A percentile compares a stretch with the other conserved stretches of the same genome.
These are phyloP conservation scores for Solanum chacoense DNA, from an alignment of 305 asterid genomes.

Conservation along the genomic window DNA sequence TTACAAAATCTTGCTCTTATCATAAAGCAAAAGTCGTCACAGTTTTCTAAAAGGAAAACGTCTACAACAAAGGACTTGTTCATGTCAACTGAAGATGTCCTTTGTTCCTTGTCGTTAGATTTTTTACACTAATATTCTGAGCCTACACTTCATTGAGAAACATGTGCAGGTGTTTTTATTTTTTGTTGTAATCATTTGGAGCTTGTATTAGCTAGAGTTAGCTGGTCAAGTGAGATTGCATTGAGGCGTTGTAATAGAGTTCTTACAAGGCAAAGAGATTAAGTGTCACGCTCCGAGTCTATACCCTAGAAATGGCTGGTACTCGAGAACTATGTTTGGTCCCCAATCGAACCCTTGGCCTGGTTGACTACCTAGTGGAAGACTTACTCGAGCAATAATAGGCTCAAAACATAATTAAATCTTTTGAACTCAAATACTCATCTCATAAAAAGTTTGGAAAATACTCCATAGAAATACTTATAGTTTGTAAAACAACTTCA, in stretches of 20 bases:
- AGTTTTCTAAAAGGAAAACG: background rate
- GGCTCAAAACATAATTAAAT: no score
- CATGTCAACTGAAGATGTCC: background rate
- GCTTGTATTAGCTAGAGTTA: background rate
- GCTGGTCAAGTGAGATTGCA: background rate
- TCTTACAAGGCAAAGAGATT: background rate
- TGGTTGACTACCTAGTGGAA: no score
- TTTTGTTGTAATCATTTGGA: background rate
- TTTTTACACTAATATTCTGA: background rate
- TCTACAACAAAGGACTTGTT: background rate
- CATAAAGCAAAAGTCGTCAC: background rate
- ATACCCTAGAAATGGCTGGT: no score
- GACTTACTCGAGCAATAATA: no score
- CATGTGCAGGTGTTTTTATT: background rate
- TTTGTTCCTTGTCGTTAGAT: background rate
- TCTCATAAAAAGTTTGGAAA: no score
- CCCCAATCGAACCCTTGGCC: no score
- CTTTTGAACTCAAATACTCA: no score
- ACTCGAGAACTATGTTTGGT: no score
- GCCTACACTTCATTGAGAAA: background rate
- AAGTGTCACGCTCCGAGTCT: no score
- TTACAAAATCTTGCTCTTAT: background rate
- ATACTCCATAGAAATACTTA: no score
- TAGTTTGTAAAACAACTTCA: no score
- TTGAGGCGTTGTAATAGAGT: background rate